Conservation (phyloP, 2,329 filamentous ascomycete species). For the Fusarium guadeloupense region DNA sequence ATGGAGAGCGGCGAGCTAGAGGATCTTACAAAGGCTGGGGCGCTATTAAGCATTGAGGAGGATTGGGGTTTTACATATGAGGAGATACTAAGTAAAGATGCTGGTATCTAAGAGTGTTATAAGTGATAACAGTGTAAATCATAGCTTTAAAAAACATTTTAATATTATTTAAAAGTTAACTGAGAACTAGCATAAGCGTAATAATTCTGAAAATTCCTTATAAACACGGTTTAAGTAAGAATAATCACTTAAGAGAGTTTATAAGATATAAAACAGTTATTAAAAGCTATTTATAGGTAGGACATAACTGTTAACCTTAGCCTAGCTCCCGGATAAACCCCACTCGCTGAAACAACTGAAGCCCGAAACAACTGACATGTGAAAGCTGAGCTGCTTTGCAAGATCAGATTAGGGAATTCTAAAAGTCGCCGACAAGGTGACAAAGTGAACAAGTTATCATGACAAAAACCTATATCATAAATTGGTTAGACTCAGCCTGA, state of each 20-base stretch:
- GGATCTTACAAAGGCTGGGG: slow-evolving; percentile 40
- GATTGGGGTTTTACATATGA: slow-evolving; percentile 50
- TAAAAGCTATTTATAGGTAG: not conserved
- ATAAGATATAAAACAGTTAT: not conserved
- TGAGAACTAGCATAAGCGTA: too few relatives aligned
- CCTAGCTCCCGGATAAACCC: not conserved
- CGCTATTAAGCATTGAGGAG: slow-evolving; percentile 44
- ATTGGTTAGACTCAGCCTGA: too few relatives aligned
- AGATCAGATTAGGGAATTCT: not conserved
- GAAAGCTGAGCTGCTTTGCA: too few relatives aligned
- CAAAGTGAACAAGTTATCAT: not conserved
- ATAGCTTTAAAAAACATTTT: not conserved
- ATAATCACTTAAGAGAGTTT: too few relatives aligned
- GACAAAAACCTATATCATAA: too few relatives aligned
- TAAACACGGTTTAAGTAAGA: too few relatives aligned
- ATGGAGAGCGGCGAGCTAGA: slow-evolving; percentile 33
- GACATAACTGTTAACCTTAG: not conserved
- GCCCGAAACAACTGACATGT: too few relatives aligned
- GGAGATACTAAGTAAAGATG: slow-evolving; percentile 34
- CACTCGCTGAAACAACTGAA: not conserved
- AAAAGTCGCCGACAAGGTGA: not conserved
- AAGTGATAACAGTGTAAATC: not conserved
- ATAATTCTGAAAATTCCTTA: too few relatives aligned
- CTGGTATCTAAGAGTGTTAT: not conserved
- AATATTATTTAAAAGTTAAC: not conserved